These are phyloP conservation scores for Calonectria ilicicola DNA, from an alignment of 2,329 filamentous ascomycete genomes.

Conservation along the genomic window DNA sequence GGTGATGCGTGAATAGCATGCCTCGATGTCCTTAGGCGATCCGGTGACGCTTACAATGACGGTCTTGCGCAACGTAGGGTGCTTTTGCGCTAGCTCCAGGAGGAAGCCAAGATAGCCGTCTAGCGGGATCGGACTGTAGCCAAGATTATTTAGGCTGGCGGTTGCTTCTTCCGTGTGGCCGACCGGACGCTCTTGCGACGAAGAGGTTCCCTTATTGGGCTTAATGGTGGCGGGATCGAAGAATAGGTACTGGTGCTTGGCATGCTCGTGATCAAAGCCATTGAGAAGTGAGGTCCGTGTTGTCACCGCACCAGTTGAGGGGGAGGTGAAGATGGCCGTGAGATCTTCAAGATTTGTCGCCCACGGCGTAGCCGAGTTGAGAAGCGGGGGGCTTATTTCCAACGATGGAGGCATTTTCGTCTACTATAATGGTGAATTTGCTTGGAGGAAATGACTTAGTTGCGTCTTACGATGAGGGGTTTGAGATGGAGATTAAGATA, in stretches of 20 bases:
- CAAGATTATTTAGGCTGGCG: slow-evolving; percentile 76
- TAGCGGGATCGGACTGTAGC: slow-evolving; percentile 77
- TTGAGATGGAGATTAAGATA: neutral
- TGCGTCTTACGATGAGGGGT: neutral
- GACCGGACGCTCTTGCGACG: slow-evolving; percentile 27
- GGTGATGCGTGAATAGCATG: slow-evolving; percentile 66
- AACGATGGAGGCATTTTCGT: slow-evolving; percentile 48
- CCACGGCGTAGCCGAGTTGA: slow-evolving; percentile 84
- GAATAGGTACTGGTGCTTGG: slow-evolving; percentile 74
- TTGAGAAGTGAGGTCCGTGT: slow-evolving; percentile 75
- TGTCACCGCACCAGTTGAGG: slow-evolving; percentile 79
- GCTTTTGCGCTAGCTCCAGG: slow-evolving; percentile 53
- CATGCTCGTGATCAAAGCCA: slow-evolving; percentile 73
- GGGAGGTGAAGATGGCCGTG: slow-evolving; percentile 67
- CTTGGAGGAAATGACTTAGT: neutral
- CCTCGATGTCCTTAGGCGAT: slow-evolving; percentile 64
- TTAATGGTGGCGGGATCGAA: slow-evolving; percentile 60
- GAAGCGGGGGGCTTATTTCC: slow-evolving; percentile 71
- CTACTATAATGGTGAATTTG: slow-evolving; percentile 24
- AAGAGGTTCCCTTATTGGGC: slow-evolving; percentile 35
- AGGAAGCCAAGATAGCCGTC: slow-evolving; percentile 70
- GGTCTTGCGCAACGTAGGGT: slow-evolving; percentile 58
- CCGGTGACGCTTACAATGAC: slow-evolving; percentile 81
- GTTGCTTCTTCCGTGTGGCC: slow-evolving; percentile 37
- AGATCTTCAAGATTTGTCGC: slow-evolving; percentile 75